These are phyloP conservation scores for Apiotrichum brassicae DNA, from an alignment of 1,284 basidiomycete genomes.

Conservation along the genomic window DNA sequence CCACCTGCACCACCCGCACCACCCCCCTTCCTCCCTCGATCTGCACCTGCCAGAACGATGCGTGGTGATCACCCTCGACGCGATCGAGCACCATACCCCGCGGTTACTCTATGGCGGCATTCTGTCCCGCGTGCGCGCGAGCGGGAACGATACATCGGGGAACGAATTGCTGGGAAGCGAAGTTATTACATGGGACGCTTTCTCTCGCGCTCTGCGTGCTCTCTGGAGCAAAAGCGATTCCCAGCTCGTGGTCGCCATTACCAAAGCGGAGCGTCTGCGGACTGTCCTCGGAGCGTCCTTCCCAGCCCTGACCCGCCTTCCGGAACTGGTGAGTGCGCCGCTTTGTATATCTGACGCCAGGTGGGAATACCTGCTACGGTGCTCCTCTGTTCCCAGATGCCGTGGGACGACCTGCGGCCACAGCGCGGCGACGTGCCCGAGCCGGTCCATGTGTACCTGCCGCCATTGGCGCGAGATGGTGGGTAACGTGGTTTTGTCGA, in stretches of 20 bases:
- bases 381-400: constrained; percentile 60
- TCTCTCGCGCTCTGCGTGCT: constrained; percentile 56
- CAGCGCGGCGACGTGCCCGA: constrained; percentile 64
- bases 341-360: constrained; percentile 1
- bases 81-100: constrained; percentile 59
- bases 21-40: constrained; percentile 42
- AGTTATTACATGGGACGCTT: constrained; percentile 62
- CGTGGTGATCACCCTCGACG: constrained; percentile 52
- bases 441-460: constrained; percentile 65
- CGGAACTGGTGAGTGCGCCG: constrained; percentile 59
- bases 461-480: constrained; percentile 59
- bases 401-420: constrained; percentile 70
- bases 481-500: constrained; percentile 14
- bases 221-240: constrained; percentile 43
- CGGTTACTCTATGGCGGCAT: constrained; percentile 63
- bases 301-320: constrained; percentile 63
- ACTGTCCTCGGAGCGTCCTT: constrained; percentile 59
- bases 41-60: constrained; percentile 42
- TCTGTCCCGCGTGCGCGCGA: constrained; percentile 49
- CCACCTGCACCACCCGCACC: constrained; percentile 59
- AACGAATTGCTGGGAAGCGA: constrained; percentile 11
- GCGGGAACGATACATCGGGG: neutral
- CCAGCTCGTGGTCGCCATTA: constrained; percentile 57
- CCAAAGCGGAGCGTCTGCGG: constrained; percentile 62
- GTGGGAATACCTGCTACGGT: constrained; percentile 52